Evolutionary conservation across 116 monocot genomes (phyloP).

Genomic region (Phalaenopsis hybrid): DNA sequence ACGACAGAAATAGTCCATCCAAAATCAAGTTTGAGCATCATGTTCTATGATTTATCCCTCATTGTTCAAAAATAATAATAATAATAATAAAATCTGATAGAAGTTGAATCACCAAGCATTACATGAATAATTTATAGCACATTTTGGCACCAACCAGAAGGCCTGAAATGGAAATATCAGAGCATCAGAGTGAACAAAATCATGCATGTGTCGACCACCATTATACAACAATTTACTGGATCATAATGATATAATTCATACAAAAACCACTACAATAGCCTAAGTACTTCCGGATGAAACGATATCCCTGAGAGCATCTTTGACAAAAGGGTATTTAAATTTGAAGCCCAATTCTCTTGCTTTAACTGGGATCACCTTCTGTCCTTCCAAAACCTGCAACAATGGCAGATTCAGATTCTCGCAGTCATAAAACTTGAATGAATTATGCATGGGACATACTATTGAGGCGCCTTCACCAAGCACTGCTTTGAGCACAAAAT

Average conservation of each 20-base stretch:
- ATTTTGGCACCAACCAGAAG: no score
- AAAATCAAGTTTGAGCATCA: no score
- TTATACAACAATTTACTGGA: no score
- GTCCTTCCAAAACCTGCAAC: constrained; percentile 81
- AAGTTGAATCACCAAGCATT: no score
- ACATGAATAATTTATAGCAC: no score
- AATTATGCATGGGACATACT: constrained; percentile 17
- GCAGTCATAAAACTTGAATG: neutral
- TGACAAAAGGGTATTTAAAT: constrained; percentile 51
- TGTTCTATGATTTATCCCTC: no score
- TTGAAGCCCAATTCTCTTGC: constrained; percentile 74
- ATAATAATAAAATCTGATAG: no score
- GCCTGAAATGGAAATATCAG: neutral
- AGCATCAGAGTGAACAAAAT: neutral
- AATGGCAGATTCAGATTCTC: neutral
- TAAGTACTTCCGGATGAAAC: constrained; percentile 1
- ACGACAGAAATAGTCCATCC: no score
- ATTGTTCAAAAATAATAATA: no score
- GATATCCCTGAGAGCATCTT: constrained; percentile 53
- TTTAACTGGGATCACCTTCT: constrained; percentile 64
- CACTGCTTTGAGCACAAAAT: constrained; percentile 70
- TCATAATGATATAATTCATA: neutral
- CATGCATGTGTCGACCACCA: no score
- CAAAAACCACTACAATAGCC: neutral
- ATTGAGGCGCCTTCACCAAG: constrained; percentile 79